These are phyloP conservation scores for Kwoniella botswanensis DNA, from an alignment of 768 basidiomycete species.

Conservation along the genomic window DNA sequence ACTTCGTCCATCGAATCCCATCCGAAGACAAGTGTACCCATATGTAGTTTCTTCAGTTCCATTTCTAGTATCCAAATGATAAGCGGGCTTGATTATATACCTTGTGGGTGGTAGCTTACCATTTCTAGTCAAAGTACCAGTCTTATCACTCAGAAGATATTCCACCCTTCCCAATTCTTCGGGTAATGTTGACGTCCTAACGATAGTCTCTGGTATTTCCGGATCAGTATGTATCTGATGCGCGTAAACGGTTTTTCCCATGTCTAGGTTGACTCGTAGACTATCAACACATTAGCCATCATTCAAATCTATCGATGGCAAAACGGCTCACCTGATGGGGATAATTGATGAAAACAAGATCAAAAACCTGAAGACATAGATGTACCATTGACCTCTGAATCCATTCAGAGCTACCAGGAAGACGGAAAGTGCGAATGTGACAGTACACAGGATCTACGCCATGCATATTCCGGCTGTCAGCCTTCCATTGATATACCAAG, in stretches of 20 bases:
- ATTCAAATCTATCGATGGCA: neutral
- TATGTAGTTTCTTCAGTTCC: conserved; percentile 98
- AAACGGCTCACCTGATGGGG: conserved; percentile 80
- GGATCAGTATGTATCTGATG: conserved; percentile 90
- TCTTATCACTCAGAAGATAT: conserved; percentile 96
- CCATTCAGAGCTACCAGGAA: conserved; percentile 94
- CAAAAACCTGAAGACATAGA: conserved; percentile 94
- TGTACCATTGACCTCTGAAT: conserved; percentile 92
- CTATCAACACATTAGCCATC: conserved; percentile 60
- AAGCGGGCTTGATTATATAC: neutral
- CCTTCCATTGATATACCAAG: neutral
- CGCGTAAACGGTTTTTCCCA: conserved; percentile 99
- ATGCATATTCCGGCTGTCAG: too few relatives aligned
- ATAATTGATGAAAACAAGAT: conserved; percentile 99
- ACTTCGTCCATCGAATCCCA: conserved; percentile 99
- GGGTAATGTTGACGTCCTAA: conserved; percentile 94
- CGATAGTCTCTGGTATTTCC: conserved; percentile 94
- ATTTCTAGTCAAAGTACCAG: conserved; percentile 96
- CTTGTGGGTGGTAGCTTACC: conserved; percentile 62
- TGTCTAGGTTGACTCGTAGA: conserved; percentile 97
- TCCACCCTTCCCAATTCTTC: conserved; percentile 95
- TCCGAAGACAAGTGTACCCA: conserved; percentile 98
- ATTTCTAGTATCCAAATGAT: conserved; percentile 68
- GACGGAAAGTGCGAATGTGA: conserved; percentile 89
- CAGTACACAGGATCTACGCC: conserved; percentile 82